Conservation (phyloP, 176 grass and related monocot species). For the Musa troglodytarum region DNA sequence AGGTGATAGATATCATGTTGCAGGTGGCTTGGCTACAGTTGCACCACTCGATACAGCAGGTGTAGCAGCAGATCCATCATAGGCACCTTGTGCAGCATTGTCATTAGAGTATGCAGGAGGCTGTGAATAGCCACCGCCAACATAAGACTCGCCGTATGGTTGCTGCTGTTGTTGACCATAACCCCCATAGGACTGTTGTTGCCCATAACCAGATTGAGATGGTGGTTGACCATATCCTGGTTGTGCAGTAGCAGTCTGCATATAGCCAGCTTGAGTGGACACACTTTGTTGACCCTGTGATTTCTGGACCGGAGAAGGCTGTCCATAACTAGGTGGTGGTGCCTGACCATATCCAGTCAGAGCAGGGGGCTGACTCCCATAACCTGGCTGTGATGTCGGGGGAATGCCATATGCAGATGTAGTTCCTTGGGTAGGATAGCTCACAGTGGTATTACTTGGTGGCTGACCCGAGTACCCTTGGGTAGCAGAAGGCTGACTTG, state of each 20-base stretch:
- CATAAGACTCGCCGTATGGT: background rate
- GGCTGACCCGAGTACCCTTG: constrained; percentile 11
- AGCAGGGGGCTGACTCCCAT: constrained; percentile 11
- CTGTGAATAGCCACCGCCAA: background rate
- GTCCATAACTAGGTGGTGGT: constrained; percentile 16
- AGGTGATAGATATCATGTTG: background rate
- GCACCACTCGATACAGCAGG: background rate
- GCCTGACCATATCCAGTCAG: constrained; percentile 18
- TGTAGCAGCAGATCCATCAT: constrained; percentile 4
- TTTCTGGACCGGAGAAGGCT: constrained; percentile 4
- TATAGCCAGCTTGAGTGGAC: constrained; percentile 2
- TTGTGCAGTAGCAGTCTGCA: constrained; percentile 9
- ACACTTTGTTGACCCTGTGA: constrained; percentile 3
- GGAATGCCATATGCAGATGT: constrained; percentile 8
- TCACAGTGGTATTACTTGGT: background rate
- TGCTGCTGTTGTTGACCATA: constrained; percentile 20
- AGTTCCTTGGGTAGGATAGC: constrained; percentile 15
- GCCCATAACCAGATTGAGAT: constrained; percentile 2
- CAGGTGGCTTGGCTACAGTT: background rate
- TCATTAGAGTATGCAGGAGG: constrained; percentile 10
- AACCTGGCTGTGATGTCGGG: constrained; percentile 8
- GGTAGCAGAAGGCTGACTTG: constrained; percentile 8
- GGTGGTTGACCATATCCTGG: constrained; percentile 7
- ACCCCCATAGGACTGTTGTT: background rate
- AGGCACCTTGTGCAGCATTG: background rate